These are phyloP conservation scores for Monilinia aucupariae DNA, from an alignment of 2,329 filamentous ascomycete species.

Conservation along the genomic window DNA sequence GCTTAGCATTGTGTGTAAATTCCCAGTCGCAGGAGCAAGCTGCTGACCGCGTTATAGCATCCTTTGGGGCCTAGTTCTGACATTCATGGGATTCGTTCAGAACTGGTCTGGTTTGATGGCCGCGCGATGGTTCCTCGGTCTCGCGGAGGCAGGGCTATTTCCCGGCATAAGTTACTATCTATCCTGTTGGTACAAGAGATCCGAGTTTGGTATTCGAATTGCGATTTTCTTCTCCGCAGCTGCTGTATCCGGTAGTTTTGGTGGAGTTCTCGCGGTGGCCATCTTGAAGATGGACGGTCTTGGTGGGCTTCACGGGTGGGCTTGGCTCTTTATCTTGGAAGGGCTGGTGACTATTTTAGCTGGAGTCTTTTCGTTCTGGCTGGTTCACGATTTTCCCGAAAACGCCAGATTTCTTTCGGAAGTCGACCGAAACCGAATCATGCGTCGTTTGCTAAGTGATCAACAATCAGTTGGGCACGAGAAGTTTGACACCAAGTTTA, in stretches of 20 bases:
- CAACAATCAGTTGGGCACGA: slow-evolving; percentile 72
- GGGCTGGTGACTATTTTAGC: slow-evolving; percentile 65
- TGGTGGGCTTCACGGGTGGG: slow-evolving; percentile 52
- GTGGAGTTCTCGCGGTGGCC: slow-evolving; percentile 65
- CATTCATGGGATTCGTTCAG: slow-evolving; percentile 40
- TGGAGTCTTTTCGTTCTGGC: slow-evolving; percentile 65
- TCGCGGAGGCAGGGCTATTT: slow-evolving; percentile 71
- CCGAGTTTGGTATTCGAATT: slow-evolving; percentile 73
- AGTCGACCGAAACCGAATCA: slow-evolving; percentile 64
- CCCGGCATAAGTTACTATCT: slow-evolving; percentile 76
- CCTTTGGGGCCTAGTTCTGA: slow-evolving; percentile 63
- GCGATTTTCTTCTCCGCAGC: slow-evolving; percentile 82
- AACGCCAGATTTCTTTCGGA: slow-evolving; percentile 66
- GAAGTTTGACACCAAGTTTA: slow-evolving; percentile 65
- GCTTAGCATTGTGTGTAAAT: neutral
- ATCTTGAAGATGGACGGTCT: slow-evolving; percentile 66
- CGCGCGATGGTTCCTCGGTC: slow-evolving; percentile 55
- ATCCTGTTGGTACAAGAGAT: slow-evolving; percentile 76
- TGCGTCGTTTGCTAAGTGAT: slow-evolving; percentile 65
- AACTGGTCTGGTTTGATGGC: slow-evolving; percentile 35
- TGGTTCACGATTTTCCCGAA: slow-evolving; percentile 78
- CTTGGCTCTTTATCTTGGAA: slow-evolving; percentile 65
- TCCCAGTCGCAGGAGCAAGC: neutral
- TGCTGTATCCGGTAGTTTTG: slow-evolving; percentile 72
- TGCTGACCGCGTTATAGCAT: slow-evolving; percentile 39